These are phyloP conservation scores for Lachancea mirantina DNA, from an alignment of 805 yeast genomes.

Conservation along the genomic window DNA sequence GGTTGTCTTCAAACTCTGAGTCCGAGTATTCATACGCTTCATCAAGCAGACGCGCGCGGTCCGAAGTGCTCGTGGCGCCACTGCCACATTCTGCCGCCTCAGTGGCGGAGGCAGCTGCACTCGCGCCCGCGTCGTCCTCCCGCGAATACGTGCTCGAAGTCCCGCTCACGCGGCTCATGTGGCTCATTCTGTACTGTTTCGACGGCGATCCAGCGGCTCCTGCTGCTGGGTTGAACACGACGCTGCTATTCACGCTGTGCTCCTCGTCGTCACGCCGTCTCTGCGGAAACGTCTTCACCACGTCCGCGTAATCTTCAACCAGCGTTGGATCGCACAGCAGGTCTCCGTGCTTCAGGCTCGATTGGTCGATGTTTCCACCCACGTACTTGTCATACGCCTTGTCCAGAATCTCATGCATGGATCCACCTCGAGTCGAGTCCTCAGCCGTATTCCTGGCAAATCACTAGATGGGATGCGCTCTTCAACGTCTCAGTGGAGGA, in stretches of 20 bases:
- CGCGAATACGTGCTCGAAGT: constrained; percentile 14
- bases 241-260: constrained; percentile 25
- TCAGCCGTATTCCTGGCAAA: not conserved
- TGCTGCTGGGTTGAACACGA: constrained; percentile 17
- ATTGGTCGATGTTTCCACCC: constrained; percentile 2
- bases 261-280: constrained; percentile 11
- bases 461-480: not conserved
- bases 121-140: not conserved
- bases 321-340: constrained; percentile 26
- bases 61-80: too few relatives aligned
- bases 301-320: constrained; percentile 27
- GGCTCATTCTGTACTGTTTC: constrained; percentile 9
- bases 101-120: not conserved
- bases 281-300: constrained; percentile 15
- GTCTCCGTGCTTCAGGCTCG: constrained; percentile 8
- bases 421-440: not conserved
- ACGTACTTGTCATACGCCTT: constrained; percentile 10
- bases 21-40: constrained; percentile 28
- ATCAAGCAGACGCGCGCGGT: too few relatives aligned
- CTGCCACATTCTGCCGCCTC: too few relatives aligned
- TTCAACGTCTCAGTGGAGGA: constrained; percentile 5
- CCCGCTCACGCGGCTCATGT: constrained; percentile 13
- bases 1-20: constrained; percentile 31
- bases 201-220: constrained; percentile 5
- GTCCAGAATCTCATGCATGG: constrained; percentile 8